phyloP scores from a whole-genome alignment of 805 yeast genomes.

The Myxozyma monticola region DNA sequence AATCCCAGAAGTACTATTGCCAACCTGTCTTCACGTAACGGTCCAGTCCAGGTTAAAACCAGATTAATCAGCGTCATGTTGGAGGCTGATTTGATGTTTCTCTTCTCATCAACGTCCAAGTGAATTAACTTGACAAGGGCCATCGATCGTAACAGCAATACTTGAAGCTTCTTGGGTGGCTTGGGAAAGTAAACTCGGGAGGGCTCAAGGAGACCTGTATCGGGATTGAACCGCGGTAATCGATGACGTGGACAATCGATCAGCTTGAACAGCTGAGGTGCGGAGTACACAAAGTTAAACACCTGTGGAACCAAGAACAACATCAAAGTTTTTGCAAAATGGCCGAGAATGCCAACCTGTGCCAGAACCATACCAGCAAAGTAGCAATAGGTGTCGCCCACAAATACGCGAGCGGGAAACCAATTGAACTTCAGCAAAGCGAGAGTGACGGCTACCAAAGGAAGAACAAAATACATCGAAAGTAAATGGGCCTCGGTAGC shows the following conservation, averaged over 20 bases:
- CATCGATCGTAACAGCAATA: slow-evolving; percentile 47
- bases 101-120: slow-evolving; percentile 40
- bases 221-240: slow-evolving; percentile 70
- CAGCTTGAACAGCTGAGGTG: slow-evolving; percentile 84
- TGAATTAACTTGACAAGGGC: slow-evolving; percentile 53
- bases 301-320: slow-evolving; percentile 89
- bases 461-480: slow-evolving; percentile 75
- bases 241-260: slow-evolving; percentile 97
- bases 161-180: slow-evolving; percentile 29
- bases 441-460: slow-evolving; percentile 80
- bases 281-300: slow-evolving; percentile 81
- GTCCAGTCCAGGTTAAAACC: slow-evolving; percentile 82
- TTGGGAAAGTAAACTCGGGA: slow-evolving; percentile 45
- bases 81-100: slow-evolving; percentile 51
- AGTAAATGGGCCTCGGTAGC: slow-evolving; percentile 82
- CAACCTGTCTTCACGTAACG: slow-evolving; percentile 77
- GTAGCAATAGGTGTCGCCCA: slow-evolving; percentile 97
- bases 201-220: slow-evolving; percentile 74
- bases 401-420: slow-evolving; percentile 91
- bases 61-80: slow-evolving; percentile 89
- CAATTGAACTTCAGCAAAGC: slow-evolving; percentile 78
- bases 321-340: slow-evolving; percentile 88
- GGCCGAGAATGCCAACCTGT: slow-evolving; percentile 92
- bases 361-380: slow-evolving; percentile 99
- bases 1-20: slow-evolving; percentile 58